Percentiles rank a stretch among this genome's conserved stretches.
Conservation (phyloP, 805 yeast genomes). For the Ascoidea rubescens region DNA sequence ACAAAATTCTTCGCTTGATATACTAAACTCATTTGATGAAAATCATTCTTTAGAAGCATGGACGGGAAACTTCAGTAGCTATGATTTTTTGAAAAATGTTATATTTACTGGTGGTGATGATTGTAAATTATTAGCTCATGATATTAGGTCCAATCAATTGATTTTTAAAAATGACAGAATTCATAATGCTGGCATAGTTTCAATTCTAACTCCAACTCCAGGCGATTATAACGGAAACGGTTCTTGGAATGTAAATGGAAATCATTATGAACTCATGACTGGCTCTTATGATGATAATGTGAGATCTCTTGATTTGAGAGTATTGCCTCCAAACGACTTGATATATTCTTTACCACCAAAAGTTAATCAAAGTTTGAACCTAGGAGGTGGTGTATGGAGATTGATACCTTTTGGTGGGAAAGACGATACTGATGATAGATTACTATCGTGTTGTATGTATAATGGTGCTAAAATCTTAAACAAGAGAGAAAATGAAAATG, state of each 20-base stretch:
- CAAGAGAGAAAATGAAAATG: slow-evolving; percentile 14
- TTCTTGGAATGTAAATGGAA: slow-evolving; percentile 26
- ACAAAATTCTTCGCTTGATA: slow-evolving; percentile 8
- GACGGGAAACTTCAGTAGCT: slow-evolving; percentile 64
- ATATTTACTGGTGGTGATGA: slow-evolving; percentile 91
- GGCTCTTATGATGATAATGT: slow-evolving; percentile 87
- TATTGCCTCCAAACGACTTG: slow-evolving; percentile 26
- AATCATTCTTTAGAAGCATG: slow-evolving; percentile 73
- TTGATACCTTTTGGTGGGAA: slow-evolving; percentile 44
- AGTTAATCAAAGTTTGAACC: slow-evolving; percentile 26
- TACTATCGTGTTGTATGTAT: slow-evolving; percentile 87
- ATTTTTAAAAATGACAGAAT: slow-evolving; percentile 32
- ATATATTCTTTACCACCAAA: slow-evolving; percentile 36
- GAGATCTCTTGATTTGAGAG: slow-evolving; percentile 54
- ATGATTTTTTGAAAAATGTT: slow-evolving; percentile 36
- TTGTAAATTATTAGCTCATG: slow-evolving; percentile 60
- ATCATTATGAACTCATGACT: slow-evolving; percentile 50
- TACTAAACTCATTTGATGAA: slow-evolving; percentile 17
- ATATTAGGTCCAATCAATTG: slow-evolving; percentile 27
- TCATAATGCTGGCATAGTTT: slow-evolving; percentile 87
- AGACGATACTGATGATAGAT: slow-evolving; percentile 22
- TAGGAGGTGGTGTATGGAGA: slow-evolving; percentile 97
- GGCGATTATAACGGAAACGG: slow-evolving; percentile 18
- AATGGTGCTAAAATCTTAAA: slow-evolving; percentile 71
- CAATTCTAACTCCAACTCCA: slow-evolving; percentile 46